These are phyloP conservation scores for Solanum virginianum DNA, from an alignment of 257 asterid genomes.

Conservation along the genomic window DNA sequence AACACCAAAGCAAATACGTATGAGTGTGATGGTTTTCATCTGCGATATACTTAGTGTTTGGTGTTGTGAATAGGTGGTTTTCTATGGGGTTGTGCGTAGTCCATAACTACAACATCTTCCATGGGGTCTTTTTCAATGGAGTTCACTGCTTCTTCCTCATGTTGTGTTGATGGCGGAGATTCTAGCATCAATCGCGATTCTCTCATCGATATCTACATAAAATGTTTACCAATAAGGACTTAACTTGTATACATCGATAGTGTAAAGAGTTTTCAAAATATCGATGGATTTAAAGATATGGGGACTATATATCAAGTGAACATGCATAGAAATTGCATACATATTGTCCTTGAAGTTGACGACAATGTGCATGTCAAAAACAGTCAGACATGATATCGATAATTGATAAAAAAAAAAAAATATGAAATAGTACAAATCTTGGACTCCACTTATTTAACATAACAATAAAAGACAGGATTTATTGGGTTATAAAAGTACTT, in stretches of 20 bases:
- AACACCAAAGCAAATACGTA: not conserved
- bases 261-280: not conserved
- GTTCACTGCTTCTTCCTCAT: conserved; percentile 22
- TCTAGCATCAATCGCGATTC: conserved; percentile 18
- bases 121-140: conserved; percentile 12
- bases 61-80: conserved; percentile 79
- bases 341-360: not conserved
- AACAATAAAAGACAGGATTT: not conserved
- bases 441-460: not conserved
- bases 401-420: not conserved
- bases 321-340: not conserved
- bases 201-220: conserved; percentile 2
- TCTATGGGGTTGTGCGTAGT: conserved; percentile 78
- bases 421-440: not conserved
- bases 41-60: conserved; percentile 19
- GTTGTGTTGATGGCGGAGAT: conserved; percentile 7
- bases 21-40: not conserved
- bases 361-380: not conserved
- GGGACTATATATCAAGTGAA: not conserved
- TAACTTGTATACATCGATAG: not conserved
- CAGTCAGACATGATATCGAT: not conserved
- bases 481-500: not conserved
- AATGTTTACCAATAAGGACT: not conserved
- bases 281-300: not conserved
- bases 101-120: conserved; percentile 52